phyloP scores from a whole-genome alignment of 176 grass and related monocot species.

The Musa acuminata region DNA sequence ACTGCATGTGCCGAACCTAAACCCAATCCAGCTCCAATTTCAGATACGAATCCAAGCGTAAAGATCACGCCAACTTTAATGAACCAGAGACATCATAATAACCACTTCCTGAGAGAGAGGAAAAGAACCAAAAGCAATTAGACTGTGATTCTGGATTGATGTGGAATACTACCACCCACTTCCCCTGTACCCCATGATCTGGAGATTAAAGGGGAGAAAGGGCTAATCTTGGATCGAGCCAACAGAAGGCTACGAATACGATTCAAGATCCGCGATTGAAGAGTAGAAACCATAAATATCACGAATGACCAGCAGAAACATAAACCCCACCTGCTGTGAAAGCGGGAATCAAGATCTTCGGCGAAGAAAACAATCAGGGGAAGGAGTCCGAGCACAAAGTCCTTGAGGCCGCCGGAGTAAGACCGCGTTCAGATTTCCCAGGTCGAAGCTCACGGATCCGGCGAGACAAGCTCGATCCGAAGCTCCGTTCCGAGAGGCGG shows the following conservation, averaged over 20 bases:
- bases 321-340: neutral
- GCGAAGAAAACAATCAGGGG: neutral
- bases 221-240: neutral
- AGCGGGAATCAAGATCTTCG: constrained; percentile 4
- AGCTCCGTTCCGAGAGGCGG: constrained; percentile 1
- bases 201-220: too few species aligned
- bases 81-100: too few species aligned
- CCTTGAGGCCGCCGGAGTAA: neutral
- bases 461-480: constrained; percentile 17
- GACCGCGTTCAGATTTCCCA: constrained; percentile 22
- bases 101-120: neutral
- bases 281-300: neutral
- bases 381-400: neutral
- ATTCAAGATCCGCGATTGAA: neutral
- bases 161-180: neutral
- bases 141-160: neutral
- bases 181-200: too few species aligned
- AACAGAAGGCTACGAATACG: neutral
- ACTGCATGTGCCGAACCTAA: neutral
- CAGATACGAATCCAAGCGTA: neutral
- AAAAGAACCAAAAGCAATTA: neutral
- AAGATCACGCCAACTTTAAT: too few species aligned
- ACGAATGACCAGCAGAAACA: neutral
- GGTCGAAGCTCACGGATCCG: constrained; percentile 31
- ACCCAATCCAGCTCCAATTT: constrained; percentile 8